Base-by-base conservation (phyloP, 805 yeast genomes). In the Pichia insulana region DNA sequence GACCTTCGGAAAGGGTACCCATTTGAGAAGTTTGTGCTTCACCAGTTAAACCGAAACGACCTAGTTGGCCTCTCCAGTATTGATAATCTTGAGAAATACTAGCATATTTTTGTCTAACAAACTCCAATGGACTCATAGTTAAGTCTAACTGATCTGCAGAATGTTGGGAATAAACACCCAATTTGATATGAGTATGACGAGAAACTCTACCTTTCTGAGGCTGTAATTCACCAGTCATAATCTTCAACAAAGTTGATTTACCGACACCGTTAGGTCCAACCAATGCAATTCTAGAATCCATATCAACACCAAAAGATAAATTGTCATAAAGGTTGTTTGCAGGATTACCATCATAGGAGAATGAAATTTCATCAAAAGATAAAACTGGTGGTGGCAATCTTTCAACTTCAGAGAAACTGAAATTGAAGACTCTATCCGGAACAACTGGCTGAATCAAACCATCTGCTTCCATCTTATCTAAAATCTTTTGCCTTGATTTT, bases 241-340 rank as follows among this genome's bases (percentile, higher is more conserved):
- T 74, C 67, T 92, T 92, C 64, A 92, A 79, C 61, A 90, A 70
- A 16, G 98, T 90, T 40, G 97, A 89, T 69, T 90, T 90, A 71
- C 98, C 98, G 56, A 90, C 90, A 85, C 98, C 98, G 66, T 90
- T 90, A 62, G 97, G 97, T 34, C 98, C 98, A 48, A 90, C 97
- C 39, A 90, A 74, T 34, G 98, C 97, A 61, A 90, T 80, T 72
- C 98, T 83, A 33, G 97, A 89, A 69, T 92, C 98, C 97, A 92
- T 92, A 73, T 92, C 98, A 46, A 92, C 89, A 82, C 98, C 98
- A 55, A 92, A 92, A 63, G 88, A 90, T 62, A 92, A 76, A 64
- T 85, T 67, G 62, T 84, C 87, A 69, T 92, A 92, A 59, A 92
- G 73, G 68, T 88, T 83, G 67, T 92, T 80, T 67, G 86, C 96